A percentile compares a stretch with the other conserved stretches of the same genome.
These are phyloP conservation scores for Macadamia tetraphylla DNA, from an alignment of 164 flowering plant genomes.

Conservation along the genomic window DNA sequence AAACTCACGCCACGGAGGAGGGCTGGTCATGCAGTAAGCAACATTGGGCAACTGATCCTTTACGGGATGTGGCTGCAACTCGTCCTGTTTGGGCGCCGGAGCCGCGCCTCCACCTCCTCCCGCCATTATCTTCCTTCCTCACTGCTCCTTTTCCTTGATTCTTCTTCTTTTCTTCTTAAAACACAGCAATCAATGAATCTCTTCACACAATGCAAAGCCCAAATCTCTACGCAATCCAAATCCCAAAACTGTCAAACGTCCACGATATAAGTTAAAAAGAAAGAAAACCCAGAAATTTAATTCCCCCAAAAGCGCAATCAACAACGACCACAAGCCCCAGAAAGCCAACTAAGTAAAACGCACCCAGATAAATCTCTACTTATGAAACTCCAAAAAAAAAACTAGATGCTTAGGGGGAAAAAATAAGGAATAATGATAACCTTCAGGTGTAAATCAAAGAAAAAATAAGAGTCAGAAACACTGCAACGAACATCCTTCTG, in stretches of 20 bases:
- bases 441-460: conserved; percentile 8
- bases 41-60: conserved; percentile 68
- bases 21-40: conserved; percentile 72
- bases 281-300: conserved; percentile 15
- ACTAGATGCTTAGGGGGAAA: neutral
- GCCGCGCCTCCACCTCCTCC: conserved; percentile 50
- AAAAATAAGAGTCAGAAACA: conserved; percentile 7
- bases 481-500: neutral
- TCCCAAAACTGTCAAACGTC: conserved; percentile 16
- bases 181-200: conserved; percentile 3
- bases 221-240: conserved; percentile 16
- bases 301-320: conserved; percentile 10
- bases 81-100: conserved; percentile 62
- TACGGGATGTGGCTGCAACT: conserved; percentile 64
- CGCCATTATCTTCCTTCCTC: conserved; percentile 25
- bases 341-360: too few relatives aligned
- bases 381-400: too few relatives aligned
- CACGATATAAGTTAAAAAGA: neutral
- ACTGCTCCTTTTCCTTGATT: neutral
- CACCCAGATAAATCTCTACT: neutral
- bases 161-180: conserved; percentile 11
- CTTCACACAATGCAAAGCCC: conserved; percentile 12
- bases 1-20: conserved; percentile 86
- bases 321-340: too few relatives aligned
- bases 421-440: neutral